These are phyloP conservation scores for Alternaria sp. DNA, from an alignment of 2,329 filamentous ascomycete species.

Conservation along the genomic window DNA sequence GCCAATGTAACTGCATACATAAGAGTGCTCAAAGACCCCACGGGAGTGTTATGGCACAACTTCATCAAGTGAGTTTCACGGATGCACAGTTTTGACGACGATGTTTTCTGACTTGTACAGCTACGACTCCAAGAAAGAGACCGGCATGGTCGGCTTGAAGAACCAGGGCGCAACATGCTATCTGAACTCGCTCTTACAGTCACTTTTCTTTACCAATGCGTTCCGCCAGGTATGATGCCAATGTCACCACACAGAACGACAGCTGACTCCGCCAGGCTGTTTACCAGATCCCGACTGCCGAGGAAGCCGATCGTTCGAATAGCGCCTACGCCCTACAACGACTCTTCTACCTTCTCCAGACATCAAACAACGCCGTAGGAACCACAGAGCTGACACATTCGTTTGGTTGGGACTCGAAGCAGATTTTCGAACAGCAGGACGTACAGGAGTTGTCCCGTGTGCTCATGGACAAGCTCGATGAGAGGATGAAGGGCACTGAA, in stretches of 20 bases:
- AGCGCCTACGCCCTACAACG: conserved; percentile 93
- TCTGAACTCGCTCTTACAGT: conserved; percentile 57
- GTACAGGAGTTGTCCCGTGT: conserved; percentile 96
- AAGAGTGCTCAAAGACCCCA: conserved; percentile 83
- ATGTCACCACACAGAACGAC: background rate
- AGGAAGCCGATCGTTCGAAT: conserved; percentile 80
- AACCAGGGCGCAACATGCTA: conserved; percentile 84
- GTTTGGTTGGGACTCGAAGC: conserved; percentile 96
- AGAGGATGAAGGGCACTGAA: conserved; percentile 96
- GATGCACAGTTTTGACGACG: background rate
- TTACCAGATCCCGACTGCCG: conserved; percentile 93
- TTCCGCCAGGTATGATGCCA: conserved; percentile 77
- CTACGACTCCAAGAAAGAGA: conserved; percentile 99
- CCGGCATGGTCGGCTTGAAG: conserved; percentile 92
- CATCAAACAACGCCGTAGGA: conserved; percentile 79
- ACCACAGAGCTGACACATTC: conserved; percentile 95
- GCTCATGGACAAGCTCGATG: conserved; percentile 95
- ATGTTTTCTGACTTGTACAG: conserved; percentile 14
- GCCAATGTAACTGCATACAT: conserved; percentile 85
- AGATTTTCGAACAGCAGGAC: conserved; percentile 98
- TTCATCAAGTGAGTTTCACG: conserved; percentile 67
- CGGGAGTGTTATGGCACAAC: conserved; percentile 88
- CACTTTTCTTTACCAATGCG: conserved; percentile 68
- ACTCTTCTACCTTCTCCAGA: conserved; percentile 94
- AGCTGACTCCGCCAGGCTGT: conserved; percentile 69